phyloP scores from a whole-genome alignment of 257 asterid species.

The Mitragyna speciosa region DNA sequence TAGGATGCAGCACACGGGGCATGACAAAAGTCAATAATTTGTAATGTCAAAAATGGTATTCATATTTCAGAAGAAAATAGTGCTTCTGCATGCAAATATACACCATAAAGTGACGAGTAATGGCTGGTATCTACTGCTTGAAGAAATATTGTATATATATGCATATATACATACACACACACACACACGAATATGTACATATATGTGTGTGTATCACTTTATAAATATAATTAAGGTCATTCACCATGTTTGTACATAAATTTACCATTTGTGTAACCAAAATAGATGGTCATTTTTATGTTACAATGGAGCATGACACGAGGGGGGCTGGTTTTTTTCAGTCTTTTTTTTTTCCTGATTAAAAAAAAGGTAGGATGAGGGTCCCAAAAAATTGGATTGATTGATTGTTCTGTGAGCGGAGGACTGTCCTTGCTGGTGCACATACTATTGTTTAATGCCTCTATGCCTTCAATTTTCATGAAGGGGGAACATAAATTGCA shows the following conservation, averaged over 20 bases:
- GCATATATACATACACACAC: too few species aligned
- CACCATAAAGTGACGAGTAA: neutral
- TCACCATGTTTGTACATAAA: neutral
- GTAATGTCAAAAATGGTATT: neutral
- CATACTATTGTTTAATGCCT: conserved; percentile 3
- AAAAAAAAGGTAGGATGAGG: neutral
- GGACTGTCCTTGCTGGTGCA: conserved; percentile 12
- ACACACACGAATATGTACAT: neutral
- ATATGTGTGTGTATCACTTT: neutral
- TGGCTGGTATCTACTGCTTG: neutral
- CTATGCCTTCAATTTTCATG: neutral
- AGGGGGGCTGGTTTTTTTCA: conserved; percentile 7
- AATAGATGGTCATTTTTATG: neutral
- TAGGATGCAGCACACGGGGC: conserved; percentile 9
- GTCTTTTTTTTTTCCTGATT: conserved; percentile 12
- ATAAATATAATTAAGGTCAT: neutral
- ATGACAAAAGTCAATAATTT: neutral
- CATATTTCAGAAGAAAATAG: neutral
- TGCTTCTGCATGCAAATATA: neutral
- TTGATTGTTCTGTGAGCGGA: conserved; percentile 10
- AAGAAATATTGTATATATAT: neutral
- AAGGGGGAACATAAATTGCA: neutral
- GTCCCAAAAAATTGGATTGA: conserved; percentile 11
- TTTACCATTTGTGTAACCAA: neutral
- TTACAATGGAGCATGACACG: neutral